Evolutionary conservation across 768 basidiomycete genomes (phyloP).

Genomic region (Porphyrellus cyaneotinctus): DNA sequence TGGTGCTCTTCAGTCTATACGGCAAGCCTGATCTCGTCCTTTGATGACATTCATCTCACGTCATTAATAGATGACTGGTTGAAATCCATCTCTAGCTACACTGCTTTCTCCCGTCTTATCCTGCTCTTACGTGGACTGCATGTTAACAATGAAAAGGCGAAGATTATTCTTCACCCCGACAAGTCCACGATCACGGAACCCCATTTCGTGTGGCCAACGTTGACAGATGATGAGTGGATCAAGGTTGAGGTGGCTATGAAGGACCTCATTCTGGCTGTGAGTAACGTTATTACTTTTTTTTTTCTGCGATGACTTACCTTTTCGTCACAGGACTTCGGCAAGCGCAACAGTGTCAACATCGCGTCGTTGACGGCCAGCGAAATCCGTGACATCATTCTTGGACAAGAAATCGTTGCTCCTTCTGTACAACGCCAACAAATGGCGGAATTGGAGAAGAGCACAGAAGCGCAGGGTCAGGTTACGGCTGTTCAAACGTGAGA

Average conservation of each 20-base stretch:
- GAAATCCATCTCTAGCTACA: constrained; percentile 98
- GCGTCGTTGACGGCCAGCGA: constrained; percentile 95
- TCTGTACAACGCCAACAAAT: constrained; percentile 97
- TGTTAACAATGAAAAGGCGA: constrained; percentile 99
- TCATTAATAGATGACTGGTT: constrained; percentile 83
- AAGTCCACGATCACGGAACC: constrained; percentile 96
- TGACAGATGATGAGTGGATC: constrained; percentile 96
- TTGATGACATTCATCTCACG: constrained; percentile 6
- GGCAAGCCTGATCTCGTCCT: constrained; percentile 37
- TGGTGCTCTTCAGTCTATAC: constrained; percentile 98
- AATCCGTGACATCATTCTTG: constrained; percentile 96
- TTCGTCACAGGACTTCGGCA: constrained; percentile 80
- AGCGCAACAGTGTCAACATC: constrained; percentile 98
- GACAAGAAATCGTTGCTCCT: constrained; percentile 96
- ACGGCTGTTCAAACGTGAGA: constrained; percentile 89
- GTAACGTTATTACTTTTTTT: constrained; percentile 19
- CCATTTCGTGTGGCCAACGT: constrained; percentile 96
- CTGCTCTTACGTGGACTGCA: constrained; percentile 95
- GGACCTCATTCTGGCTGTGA: constrained; percentile 85
- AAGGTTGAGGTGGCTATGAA: constrained; percentile 99
- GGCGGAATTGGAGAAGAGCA: constrained; percentile 97
- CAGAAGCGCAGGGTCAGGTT: constrained; percentile 91
- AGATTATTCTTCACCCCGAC: constrained; percentile 96
- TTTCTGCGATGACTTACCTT: constrained; percentile 11
- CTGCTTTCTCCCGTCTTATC: constrained; percentile 96